A percentile compares a stretch with the other conserved stretches of the same genome.
Conservation (phyloP, 495 filamentous ascomycete species). For the Neurospora sp. region DNA sequence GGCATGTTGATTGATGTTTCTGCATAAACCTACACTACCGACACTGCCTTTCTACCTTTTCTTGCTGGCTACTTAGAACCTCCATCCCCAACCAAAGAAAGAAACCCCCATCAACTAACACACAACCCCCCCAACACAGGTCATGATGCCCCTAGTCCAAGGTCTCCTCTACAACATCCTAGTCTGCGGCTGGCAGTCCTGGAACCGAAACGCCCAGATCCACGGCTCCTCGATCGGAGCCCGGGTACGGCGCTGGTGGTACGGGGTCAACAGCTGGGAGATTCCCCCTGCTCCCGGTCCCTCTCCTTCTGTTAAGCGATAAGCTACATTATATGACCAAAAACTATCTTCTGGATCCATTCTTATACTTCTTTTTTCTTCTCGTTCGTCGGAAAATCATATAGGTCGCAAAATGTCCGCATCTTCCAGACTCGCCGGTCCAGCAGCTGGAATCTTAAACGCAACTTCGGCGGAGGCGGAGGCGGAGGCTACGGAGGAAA, state of each 20-base stretch:
- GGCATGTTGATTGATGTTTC: slow-evolving; percentile 33
- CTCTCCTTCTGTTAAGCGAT: neutral
- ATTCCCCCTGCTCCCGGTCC: slow-evolving; percentile 28
- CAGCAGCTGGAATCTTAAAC: neutral
- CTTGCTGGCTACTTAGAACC: neutral
- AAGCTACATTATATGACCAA: neutral
- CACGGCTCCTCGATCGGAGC: slow-evolving; percentile 62
- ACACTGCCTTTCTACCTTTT: neutral
- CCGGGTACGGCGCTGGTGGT: slow-evolving; percentile 78
- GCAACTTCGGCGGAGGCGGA: neutral
- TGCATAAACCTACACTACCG: neutral
- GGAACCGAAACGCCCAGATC: slow-evolving; percentile 64
- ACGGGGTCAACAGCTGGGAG: slow-evolving; percentile 77
- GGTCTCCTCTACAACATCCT: slow-evolving; percentile 74
- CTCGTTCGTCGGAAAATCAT: neutral
- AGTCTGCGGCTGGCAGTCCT: slow-evolving; percentile 71
- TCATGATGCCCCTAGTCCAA: slow-evolving; percentile 74
- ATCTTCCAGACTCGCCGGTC: neutral
- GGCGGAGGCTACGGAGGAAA: neutral
- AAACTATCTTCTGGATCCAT: neutral
- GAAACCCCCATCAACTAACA: neutral
- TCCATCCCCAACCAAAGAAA: neutral
- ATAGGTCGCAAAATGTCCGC: neutral
- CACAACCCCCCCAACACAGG: slow-evolving; percentile 31
- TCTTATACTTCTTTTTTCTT: neutral